Base-by-base conservation (phyloP, 495 filamentous ascomycete genomes). In the Neurospora sp. region DNA sequence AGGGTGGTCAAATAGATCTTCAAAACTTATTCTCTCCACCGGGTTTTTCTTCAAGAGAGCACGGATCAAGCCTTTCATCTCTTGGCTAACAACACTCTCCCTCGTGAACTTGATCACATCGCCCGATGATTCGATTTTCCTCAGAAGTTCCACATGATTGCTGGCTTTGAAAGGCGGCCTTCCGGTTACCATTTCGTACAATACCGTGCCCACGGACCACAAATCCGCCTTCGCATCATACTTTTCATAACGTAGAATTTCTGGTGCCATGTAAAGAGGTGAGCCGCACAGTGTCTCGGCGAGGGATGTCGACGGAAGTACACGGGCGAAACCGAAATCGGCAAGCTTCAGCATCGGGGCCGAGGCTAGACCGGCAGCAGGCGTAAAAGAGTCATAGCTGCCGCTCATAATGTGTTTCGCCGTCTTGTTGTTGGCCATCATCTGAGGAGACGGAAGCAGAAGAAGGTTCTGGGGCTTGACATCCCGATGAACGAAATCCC, bases 261-360 rank as follows among this genome's bases (percentile, higher is more conserved):
- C 96, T 3, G 96, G 96, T 1, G 96, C 96, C 96, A 99, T 99
- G 82, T 99, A 99, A 35, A 99, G 86, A 16, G 96, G 96, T n/a
- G 96, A 99, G 40, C 96, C 96, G 80, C 96, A 99, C 7, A 99
- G 86, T 3, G 96, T 99, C 79, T 99, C 96, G 9, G 96, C 96
- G 59, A 99, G 85, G 2, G 95, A 93, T 1, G 95, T 94, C 10
- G 91, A 87, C 8, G 95, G 94, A 68, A 99, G 84, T 61, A 94
- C 93, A 69, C 96, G 89, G 70, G 96, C 96, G 78, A 99, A 99
- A 3, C 96, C 96, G 75, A 99, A 99, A 83, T 99, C 96, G 12
- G 96, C 96, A 77, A 99, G 90, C 83, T 99, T 99, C 70, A 99
- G 86, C 89, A 97, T 96, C 1, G 96, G 96, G 31, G 98, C 83